Percentiles rank a stretch among this genome's conserved stretches.
phyloP scores from a whole-genome alignment of 2,329 filamentous ascomycete species.

The Tolypocladium pustulatum region DNA sequence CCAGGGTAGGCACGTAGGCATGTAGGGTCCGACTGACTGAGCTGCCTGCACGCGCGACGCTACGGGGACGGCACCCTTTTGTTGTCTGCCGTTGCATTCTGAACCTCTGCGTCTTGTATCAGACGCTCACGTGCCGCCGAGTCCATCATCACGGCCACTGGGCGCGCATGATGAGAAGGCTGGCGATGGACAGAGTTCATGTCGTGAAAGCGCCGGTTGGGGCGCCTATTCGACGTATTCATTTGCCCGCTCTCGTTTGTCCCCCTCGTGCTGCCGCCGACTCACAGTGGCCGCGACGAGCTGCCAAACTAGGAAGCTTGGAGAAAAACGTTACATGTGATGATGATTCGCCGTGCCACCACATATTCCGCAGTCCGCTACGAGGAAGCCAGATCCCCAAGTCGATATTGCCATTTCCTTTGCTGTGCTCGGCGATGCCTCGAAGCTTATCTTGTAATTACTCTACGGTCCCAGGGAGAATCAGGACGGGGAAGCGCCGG shows the following conservation, averaged over 20 bases:
- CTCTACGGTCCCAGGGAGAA: no score
- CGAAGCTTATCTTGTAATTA: no score
- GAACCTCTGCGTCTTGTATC: not conserved
- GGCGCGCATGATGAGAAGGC: not conserved
- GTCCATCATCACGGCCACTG: not conserved
- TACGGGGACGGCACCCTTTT: not conserved
- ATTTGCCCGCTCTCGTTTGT: not conserved
- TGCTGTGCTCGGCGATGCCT: not conserved
- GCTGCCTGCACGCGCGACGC: not conserved
- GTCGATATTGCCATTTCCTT: not conserved
- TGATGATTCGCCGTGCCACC: not conserved
- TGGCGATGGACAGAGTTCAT: not conserved
- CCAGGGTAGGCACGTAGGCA: no score
- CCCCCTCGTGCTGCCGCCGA: not conserved
- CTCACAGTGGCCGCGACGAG: not conserved
- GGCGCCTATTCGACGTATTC: not conserved
- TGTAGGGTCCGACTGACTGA: no score
- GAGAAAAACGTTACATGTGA: not conserved
- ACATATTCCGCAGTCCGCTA: not conserved
- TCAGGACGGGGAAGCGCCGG: no score
- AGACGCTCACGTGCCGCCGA: not conserved
- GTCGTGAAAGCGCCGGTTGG: not conserved
- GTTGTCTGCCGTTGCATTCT: not conserved
- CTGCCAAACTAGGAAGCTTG: not conserved
- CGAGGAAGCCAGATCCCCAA: not conserved